phyloP scores from a whole-genome alignment of 352 stramenopile species.

The Phytophthora uliginosa region DNA sequence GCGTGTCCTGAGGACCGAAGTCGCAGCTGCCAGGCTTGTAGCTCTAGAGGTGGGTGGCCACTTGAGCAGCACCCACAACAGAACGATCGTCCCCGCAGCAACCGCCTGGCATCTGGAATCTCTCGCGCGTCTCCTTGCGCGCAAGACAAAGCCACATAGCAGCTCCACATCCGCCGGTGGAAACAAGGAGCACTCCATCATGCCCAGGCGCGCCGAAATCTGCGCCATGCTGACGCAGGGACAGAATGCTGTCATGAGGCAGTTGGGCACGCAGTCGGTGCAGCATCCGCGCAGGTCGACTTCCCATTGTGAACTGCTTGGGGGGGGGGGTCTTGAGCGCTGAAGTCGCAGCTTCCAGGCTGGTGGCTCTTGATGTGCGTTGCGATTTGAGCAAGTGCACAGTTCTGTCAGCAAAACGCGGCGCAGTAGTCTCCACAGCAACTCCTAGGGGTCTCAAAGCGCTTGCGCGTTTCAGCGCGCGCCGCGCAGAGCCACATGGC shows the following conservation, averaged over 20 bases:
- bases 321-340: no score
- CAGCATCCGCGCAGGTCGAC: constrained; percentile 33
- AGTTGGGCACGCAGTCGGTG: constrained; percentile 39
- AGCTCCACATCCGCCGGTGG: constrained; percentile 1
- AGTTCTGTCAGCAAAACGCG: constrained; percentile 46
- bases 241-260: constrained; percentile 36
- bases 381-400: constrained; percentile 50
- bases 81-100: constrained; percentile 35
- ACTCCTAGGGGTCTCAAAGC: constrained; percentile 48
- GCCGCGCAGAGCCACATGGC: constrained; percentile 28
- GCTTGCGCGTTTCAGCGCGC: constrained; percentile 34
- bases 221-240: constrained; percentile 48
- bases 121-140: constrained; percentile 34
- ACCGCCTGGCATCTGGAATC: constrained; percentile 47
- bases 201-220: constrained; percentile 40
- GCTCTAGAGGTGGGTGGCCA: constrained; percentile 56
- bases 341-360: constrained; percentile 43
- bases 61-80: constrained; percentile 51
- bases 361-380: constrained; percentile 62
- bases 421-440: constrained; percentile 38
- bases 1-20: constrained; percentile 36
- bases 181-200: constrained; percentile 13
- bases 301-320: constrained; percentile 13
- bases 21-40: constrained; percentile 51
- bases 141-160: constrained; percentile 29